Evolutionary conservation across 805 yeast species (phyloP).

Genomic region (Ogataea corticis): DNA sequence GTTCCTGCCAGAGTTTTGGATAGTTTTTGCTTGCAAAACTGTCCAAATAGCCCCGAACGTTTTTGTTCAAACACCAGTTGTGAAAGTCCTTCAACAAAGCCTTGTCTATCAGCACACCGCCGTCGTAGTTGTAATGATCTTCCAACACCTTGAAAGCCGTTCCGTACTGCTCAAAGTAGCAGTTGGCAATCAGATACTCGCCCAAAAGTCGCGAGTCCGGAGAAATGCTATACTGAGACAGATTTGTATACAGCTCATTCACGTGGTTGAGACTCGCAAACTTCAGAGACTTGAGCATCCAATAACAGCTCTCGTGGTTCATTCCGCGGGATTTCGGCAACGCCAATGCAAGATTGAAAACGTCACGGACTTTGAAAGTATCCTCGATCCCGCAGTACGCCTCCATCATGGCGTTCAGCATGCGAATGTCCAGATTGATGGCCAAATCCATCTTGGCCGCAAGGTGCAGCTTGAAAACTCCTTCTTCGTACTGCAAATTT

Average conservation of each 20-base stretch:
- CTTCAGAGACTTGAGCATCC: constrained; percentile 66
- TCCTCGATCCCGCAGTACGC: constrained; percentile 63
- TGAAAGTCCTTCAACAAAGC: constrained; percentile 49
- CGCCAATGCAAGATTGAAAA: constrained; percentile 58
- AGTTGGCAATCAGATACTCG: constrained; percentile 68
- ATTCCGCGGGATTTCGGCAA: constrained; percentile 53
- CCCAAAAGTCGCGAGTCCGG: constrained; percentile 55
- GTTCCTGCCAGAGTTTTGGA: constrained; percentile 39
- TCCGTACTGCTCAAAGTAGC: constrained; percentile 60
- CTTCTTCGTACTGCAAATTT: constrained; percentile 56
- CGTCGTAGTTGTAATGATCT: constrained; percentile 48
- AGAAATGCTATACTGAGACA: constrained; percentile 51
- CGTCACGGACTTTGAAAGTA: constrained; percentile 53
- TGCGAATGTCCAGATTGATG: constrained; percentile 52
- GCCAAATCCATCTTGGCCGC: constrained; percentile 61
- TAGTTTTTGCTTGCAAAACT: constrained; percentile 41
- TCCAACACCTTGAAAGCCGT: constrained; percentile 55
- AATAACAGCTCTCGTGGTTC: constrained; percentile 62
- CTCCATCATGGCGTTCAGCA: constrained; percentile 63
- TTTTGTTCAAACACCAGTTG: constrained; percentile 43
- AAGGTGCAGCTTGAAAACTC: constrained; percentile 63
- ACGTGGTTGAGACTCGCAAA: constrained; percentile 54
- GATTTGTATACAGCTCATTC: constrained; percentile 58
- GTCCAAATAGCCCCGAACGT: constrained; percentile 37
- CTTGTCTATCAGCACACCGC: constrained; percentile 38